Evolutionary conservation across 164 flowering plant species (phyloP), one percentile per base, ranked within the genome.

Genomic region (Sextonia rubra): DNA sequence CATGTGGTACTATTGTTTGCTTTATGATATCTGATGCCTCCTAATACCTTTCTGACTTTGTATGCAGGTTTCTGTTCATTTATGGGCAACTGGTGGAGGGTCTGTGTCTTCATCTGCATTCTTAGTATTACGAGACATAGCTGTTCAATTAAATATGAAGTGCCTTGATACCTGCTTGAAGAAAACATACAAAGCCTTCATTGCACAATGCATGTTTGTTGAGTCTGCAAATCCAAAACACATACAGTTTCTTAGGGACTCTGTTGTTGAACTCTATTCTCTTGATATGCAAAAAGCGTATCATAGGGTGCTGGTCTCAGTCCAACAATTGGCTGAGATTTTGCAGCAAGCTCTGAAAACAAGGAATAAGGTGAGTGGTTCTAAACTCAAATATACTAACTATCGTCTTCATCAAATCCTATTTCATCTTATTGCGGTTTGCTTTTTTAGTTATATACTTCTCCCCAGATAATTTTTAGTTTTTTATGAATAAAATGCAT

Each of bases 51-150:
- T 22, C 22, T 61, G 12, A 15, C 63, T 60, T n/a, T 75, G 62
- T 37, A 48, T 86, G 82, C 89, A 96, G 99, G 81, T 83, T 77
- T 80, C 90, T 44, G 89, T 93, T 82, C 86, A 89, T 73, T 69
- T 96, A 71, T 96, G 97, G 98, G 89, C 85, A 74, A 90, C 94
- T 4, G 89, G 97, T 47, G 83, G 83, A 52, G 91, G 80, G 25
- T 52, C 72, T 44, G 71, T 90, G 3, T 88, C 97, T 60, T 76
- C 80, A 25, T 78, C 85, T 47, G 72, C 99, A 48, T 90, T 88
- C 79, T 79, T 72, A 18, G 48, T 91, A 70, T 76, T 91, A 44
- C 77, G 69, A 61, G 92, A 88, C 47, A 74, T 89, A 75, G 85
- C 88, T 76, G 66, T 77, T 64, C 70, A 79, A 18, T 83, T 75